Percentiles rank a stretch among this genome's conserved stretches.
Conservation (phyloP, 108 stramenopile species). For the Cyclotella choctawhatcheeana region DNA sequence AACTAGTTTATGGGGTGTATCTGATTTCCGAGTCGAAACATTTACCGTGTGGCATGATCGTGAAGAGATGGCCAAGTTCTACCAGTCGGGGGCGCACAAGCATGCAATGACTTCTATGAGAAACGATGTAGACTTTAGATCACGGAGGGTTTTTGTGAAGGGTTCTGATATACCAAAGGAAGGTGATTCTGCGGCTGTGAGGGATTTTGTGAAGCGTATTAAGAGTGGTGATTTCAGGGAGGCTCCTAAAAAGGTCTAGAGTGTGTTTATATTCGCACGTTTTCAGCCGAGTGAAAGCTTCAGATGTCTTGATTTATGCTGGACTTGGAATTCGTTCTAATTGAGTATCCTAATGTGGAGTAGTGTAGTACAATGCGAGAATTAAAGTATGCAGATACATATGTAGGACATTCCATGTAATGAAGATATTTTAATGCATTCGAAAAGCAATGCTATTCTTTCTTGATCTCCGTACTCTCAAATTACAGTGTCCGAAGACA, state of each 20-base stretch:
- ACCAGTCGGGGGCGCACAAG: not conserved
- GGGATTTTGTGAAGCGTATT: not conserved
- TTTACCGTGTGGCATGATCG: not conserved
- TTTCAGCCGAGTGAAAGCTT: no score
- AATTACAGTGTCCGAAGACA: slow-evolving; percentile 44
- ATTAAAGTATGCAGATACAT: no score
- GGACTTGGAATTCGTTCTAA: no score
- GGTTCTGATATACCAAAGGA: not conserved
- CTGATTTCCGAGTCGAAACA: not conserved
- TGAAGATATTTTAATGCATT: no score
- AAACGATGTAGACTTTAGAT: not conserved
- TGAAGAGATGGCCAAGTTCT: not conserved
- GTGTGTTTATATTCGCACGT: no score
- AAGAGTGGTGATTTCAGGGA: not conserved
- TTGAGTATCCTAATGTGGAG: no score
- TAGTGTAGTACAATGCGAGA: no score
- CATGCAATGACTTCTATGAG: not conserved
- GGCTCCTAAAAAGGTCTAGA: not conserved
- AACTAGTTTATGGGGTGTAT: not conserved
- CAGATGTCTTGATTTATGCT: not conserved
- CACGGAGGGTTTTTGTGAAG: not conserved
- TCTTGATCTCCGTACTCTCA: no score
- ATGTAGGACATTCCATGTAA: no score
- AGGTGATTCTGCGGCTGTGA: not conserved
- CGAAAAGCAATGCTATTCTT: no score